A percentile compares a stretch with the other conserved stretches of the same genome.
Evolutionary conservation across 2,329 filamentous ascomycete species (phyloP).

Genomic region (Colletotrichum trifolii): DNA sequence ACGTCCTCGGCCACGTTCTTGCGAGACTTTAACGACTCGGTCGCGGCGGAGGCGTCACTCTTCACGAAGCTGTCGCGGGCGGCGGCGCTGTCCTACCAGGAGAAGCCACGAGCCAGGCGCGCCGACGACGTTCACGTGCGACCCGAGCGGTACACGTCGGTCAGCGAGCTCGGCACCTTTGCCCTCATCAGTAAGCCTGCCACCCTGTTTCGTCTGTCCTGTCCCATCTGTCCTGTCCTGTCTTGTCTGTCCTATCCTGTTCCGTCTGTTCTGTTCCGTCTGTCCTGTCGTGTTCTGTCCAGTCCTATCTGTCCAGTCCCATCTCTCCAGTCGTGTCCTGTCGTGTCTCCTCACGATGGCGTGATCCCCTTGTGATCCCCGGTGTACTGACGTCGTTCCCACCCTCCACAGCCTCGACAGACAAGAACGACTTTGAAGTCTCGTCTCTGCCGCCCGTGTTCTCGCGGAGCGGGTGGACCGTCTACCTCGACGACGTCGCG

Average conservation of each 20-base stretch:
- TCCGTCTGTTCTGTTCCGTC: too few relatives aligned
- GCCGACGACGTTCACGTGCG: slow-evolving; percentile 74
- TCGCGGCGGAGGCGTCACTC: slow-evolving; percentile 62
- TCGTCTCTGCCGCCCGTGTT: slow-evolving; percentile 72
- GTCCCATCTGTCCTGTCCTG: not conserved
- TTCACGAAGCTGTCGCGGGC: slow-evolving; percentile 68
- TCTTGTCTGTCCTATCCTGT: too few relatives aligned
- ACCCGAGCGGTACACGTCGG: slow-evolving; percentile 74
- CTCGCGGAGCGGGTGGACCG: slow-evolving; percentile 74
- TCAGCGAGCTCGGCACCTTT: slow-evolving; percentile 69
- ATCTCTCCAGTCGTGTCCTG: too few relatives aligned
- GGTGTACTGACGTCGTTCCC: not conserved
- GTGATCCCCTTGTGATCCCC: too few relatives aligned
- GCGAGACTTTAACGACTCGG: slow-evolving; percentile 63
- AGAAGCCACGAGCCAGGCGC: slow-evolving; percentile 59
- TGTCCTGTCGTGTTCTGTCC: too few relatives aligned
- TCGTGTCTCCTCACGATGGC: too few relatives aligned
- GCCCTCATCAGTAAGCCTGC: slow-evolving; percentile 70
- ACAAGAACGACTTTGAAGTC: slow-evolving; percentile 72
- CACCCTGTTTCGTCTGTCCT: too few relatives aligned
- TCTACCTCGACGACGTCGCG: slow-evolving; percentile 75
- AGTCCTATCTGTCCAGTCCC: not conserved
- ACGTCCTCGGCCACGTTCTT: slow-evolving; percentile 65
- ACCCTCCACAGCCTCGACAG: slow-evolving; percentile 60
- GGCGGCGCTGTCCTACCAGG: slow-evolving; percentile 69